Evolutionary conservation across 2,329 filamentous ascomycete species (phyloP), one percentile per base, ranked within the genome.

Genomic region (Penicillium sp.): DNA sequence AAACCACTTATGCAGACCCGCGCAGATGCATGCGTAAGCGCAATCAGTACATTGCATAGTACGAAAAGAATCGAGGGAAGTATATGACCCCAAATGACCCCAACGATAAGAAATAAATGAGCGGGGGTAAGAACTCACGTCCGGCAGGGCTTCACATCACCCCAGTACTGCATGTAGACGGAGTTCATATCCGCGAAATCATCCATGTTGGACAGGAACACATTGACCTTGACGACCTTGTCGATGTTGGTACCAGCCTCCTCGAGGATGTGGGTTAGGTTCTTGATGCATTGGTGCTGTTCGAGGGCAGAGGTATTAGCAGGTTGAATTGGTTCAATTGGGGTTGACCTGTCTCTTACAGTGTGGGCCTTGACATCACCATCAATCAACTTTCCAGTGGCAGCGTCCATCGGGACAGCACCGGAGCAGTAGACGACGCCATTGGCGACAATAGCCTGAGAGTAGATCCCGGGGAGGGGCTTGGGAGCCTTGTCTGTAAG

Each of bases 141-240:
- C 37, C 64, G 57, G 43, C 59, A 62, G 8, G 88, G 88, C 79
- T 88, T 90, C 9, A 66, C 54, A 53, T 65, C 66, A 1, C 65
- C 64, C 65, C 62, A 90, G 77, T 83, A 88, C 72, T 88, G 84
- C 69, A 83, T 84, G 69, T 93, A 95, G 64, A 87, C 85, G 58
- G 77, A 77, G 72, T 95, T 95, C 86, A 95, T 88, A 67, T 82
- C 82, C 68, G 72, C 75, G 61, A 85, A 86, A 63, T 85, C 73
- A 41, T 77, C 72, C 81, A 87, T 86, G 51, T 77, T 75, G 1
- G 77, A 79, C 19, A 87, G 63, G 61, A 82, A 87, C 24, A 85
- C 72, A 58, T 84, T 85, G 53, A 83, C 77, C 66, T 86, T 85
- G 63, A 86, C 76, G 0, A 81, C 76, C 49, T 84, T 82, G 28